Percentiles rank a stretch among this genome's conserved stretches.
Conservation (phyloP, 2,329 filamentous ascomycete species). For the Monilinia laxa region DNA sequence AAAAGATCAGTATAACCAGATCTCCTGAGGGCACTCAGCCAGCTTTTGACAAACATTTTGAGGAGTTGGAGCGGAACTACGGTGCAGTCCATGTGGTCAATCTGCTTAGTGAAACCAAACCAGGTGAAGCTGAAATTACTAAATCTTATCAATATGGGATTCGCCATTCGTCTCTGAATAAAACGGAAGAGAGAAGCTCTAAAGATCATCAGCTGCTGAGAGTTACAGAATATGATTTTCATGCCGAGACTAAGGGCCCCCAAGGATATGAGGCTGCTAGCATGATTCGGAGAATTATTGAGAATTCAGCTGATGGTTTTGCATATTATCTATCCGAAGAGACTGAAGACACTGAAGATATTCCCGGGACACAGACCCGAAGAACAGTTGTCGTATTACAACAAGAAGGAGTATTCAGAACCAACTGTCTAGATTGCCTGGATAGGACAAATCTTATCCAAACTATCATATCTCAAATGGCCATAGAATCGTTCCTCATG, state of each 20-base stretch:
- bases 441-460: conserved; percentile 96
- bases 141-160: conserved; percentile 78
- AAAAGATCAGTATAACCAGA: conserved; percentile 89
- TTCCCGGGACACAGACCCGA: conserved; percentile 42
- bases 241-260: conserved; percentile 85
- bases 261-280: conserved; percentile 88
- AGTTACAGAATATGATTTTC: conserved; percentile 91
- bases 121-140: conserved; percentile 81
- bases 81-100: conserved; percentile 92
- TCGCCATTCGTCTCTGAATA: conserved; percentile 68
- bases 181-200: conserved; percentile 52
- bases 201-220: conserved; percentile 72
- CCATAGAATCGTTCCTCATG: conserved; percentile 76
- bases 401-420: conserved; percentile 93
- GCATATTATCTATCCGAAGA: conserved; percentile 88
- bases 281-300: conserved; percentile 76
- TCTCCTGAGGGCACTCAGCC: conserved; percentile 89
- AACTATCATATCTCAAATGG: conserved; percentile 92
- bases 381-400: conserved; percentile 70
- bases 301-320: conserved; percentile 78
- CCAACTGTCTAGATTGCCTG: conserved; percentile 93
- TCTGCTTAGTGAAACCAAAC: conserved; percentile 85
- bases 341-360: conserved; percentile 46
- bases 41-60: conserved; percentile 93
- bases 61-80: conserved; percentile 80